These are phyloP conservation scores for Cicer pinnatifidum DNA, from an alignment of 306 rosid genomes.

Conservation along the genomic window DNA sequence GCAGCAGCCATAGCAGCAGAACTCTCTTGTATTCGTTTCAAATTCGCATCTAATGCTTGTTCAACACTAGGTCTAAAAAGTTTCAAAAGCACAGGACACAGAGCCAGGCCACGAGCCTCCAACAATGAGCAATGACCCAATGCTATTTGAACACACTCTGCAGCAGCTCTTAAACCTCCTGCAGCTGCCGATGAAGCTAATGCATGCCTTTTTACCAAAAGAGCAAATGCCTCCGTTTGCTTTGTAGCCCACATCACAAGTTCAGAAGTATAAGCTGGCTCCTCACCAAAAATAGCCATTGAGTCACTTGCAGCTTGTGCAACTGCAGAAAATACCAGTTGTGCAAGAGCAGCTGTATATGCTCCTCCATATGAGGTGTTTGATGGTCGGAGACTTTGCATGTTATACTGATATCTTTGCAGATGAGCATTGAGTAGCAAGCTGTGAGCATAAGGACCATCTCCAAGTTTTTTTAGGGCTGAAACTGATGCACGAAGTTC, in stretches of 20 bases:
- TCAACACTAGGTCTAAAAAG: constrained; percentile 97
- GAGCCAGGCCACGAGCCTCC: constrained; percentile 96
- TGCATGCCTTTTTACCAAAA: constrained; percentile 90
- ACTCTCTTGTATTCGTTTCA: constrained; percentile 96
- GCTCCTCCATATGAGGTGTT: constrained; percentile 98
- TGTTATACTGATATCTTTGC: constrained; percentile 85
- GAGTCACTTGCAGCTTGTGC: constrained; percentile 97
- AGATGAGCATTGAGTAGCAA: constrained; percentile 86
- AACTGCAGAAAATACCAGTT: constrained; percentile 92
- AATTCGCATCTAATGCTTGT: constrained; percentile 93
- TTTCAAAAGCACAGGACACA: constrained; percentile 90
- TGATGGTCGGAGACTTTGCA: constrained; percentile 96
- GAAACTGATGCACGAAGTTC: constrained; percentile 92
- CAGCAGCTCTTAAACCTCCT: constrained; percentile 99
- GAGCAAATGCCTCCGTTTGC: constrained; percentile 88
- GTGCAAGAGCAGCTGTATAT: constrained; percentile 97
- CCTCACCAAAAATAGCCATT: constrained; percentile 79
- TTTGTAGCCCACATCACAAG: constrained; percentile 97
- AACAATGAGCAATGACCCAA: constrained; percentile 94
- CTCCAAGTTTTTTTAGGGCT: constrained; percentile 94
- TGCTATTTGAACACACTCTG: constrained; percentile 99
- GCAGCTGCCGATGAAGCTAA: constrained; percentile 99
- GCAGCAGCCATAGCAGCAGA: constrained; percentile 98
- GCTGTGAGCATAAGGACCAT: constrained; percentile 92
- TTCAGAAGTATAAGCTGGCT: constrained; percentile 85